Conservation (phyloP, 2,329 filamentous ascomycete genomes). For the Aspergillus sp. region DNA sequence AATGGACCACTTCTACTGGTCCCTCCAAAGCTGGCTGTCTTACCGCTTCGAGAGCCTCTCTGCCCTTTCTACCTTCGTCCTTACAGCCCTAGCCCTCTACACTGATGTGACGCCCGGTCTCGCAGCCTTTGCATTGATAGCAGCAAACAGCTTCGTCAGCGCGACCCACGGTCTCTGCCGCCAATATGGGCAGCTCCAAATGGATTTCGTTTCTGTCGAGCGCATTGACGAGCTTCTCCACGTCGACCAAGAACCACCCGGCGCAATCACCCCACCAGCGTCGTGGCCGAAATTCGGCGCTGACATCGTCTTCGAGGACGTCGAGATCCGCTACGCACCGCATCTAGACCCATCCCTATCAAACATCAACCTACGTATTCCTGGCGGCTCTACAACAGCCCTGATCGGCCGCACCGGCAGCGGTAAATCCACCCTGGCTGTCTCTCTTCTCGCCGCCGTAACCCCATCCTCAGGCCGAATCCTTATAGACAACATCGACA, state of each 20-base stretch:
- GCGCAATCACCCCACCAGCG: constrained; percentile 67
- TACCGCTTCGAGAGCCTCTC: constrained; percentile 75
- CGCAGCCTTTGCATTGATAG: constrained; percentile 78
- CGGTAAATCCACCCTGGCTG: constrained; percentile 75
- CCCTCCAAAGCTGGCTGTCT: constrained; percentile 78
- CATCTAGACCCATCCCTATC: constrained; percentile 71
- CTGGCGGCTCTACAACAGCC: constrained; percentile 74
- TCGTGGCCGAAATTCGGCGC: constrained; percentile 73
- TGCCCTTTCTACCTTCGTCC: constrained; percentile 68
- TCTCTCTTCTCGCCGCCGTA: constrained; percentile 59
- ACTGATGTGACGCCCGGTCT: constrained; percentile 74
- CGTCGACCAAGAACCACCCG: constrained; percentile 71
- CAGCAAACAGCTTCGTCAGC: constrained; percentile 63
- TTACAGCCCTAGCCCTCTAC: constrained; percentile 73
- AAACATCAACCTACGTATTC: constrained; percentile 70
- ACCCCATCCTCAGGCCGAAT: constrained; percentile 57
- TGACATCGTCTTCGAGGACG: constrained; percentile 72
- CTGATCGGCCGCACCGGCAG: constrained; percentile 77
- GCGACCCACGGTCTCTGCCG: constrained; percentile 74
- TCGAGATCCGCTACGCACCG: constrained; percentile 77
- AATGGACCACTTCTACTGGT: constrained; percentile 97
- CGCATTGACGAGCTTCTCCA: constrained; percentile 78
- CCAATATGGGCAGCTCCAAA: constrained; percentile 79
- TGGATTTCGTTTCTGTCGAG: constrained; percentile 90
- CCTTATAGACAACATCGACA: constrained; percentile 60